phyloP scores from a whole-genome alignment of 176 grass and related monocot species.

The Aechmea fasciata region DNA sequence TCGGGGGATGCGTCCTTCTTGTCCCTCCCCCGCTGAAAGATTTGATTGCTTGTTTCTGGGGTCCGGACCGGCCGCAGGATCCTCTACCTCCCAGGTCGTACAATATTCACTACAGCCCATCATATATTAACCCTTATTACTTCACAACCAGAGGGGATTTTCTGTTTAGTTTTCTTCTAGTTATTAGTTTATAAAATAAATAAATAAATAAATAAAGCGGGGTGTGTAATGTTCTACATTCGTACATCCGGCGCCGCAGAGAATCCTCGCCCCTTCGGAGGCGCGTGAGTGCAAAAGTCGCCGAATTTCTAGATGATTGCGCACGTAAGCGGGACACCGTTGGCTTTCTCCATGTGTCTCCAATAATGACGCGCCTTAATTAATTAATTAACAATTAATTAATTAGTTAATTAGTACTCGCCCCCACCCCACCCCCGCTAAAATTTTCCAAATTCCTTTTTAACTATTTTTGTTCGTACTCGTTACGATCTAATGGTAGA shows the following conservation, averaged over 20 bases:
- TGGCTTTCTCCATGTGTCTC: not conserved
- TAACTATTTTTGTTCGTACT: no score
- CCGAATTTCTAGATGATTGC: not conserved
- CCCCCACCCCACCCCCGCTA: not conserved
- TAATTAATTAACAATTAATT: not conserved
- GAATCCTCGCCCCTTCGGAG: not conserved
- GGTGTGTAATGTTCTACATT: no score
- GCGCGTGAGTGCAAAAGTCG: not conserved
- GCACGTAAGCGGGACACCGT: not conserved
- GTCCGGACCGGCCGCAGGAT: not conserved
- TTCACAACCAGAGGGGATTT: no score
- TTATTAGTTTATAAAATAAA: no score
- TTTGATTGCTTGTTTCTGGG: not conserved
- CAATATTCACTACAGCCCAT: no score
- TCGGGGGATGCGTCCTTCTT: not conserved
- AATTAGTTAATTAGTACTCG: not conserved
- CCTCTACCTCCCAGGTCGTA: no score
- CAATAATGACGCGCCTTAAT: not conserved
- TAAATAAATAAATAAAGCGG: no score
- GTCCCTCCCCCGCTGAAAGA: not conserved
- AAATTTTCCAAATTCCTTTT: no score
- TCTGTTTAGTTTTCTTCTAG: no score
- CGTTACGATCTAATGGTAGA: no score
- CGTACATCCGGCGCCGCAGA: no score
- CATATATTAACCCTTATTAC: no score